Base-by-base conservation (phyloP, 345 rosid genomes). In the Euphorbia pulcherrima region DNA sequence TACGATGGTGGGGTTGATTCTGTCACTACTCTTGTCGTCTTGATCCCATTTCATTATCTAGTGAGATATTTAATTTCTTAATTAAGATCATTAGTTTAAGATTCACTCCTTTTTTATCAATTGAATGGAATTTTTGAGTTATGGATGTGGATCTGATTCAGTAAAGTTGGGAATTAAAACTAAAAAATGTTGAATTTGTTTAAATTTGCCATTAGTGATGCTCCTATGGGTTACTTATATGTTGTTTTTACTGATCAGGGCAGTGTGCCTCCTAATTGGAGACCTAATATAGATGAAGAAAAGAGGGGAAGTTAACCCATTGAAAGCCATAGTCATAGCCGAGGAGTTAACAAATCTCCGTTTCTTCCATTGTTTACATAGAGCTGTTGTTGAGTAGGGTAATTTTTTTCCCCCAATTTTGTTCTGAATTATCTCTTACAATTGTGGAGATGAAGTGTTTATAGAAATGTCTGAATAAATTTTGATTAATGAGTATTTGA, bases 181-280 rank as follows among this genome's bases (percentile, higher is more conserved):
- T 75, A 27, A 65, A n/a, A 61, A 41, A 33, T 70, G 55, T 60
- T 59, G 41, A 47, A 20, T 69, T 78, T 24, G 28, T 62, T 59
- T 41, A 65, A 17, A 35, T 68, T 72, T 86, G 81, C 83, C 92
- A 97, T 77, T 95, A 83, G 90, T 69, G 74, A 90, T 92, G 99
- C 82, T 95, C 21, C 76, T 92, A 50, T 95, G 97, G 89, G 97
- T 78, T 95, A 95, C 82, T 95, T 90, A 79, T 83, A 92, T 26
- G 97, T 87, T 82, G 99, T 95, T 75, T 82, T 92, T 39, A 92
- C 96, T 21, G 97, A 95, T 80, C 94, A 97, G 11, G 99, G 97
- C 62, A 67, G 83, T 37, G 97, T 92, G 76, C 97, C 99, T 40
- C 88, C 90, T 21, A 94, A 81, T 68, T 94, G 96, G 97, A 89